These are phyloP conservation scores for Flaveria ramosissima DNA, from an alignment of 129 eudicot species.

Conservation along the genomic window DNA sequence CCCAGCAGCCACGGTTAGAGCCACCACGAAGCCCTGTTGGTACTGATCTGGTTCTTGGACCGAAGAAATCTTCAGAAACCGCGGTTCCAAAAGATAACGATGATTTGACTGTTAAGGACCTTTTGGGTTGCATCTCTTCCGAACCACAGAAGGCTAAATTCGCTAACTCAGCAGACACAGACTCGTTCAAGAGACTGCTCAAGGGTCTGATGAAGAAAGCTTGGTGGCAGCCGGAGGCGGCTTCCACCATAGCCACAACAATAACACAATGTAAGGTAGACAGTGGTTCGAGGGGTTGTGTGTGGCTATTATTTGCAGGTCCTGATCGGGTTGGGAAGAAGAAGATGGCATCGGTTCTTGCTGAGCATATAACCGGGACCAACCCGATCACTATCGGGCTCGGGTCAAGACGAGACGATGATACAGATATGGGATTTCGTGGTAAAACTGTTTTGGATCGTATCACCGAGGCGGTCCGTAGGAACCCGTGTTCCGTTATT, in stretches of 20 bases:
- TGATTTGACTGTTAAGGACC: slow-evolving; percentile 55
- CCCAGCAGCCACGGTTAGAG: slow-evolving; percentile 42
- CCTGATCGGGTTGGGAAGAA: slow-evolving; percentile 86
- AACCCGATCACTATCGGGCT: slow-evolving; percentile 63
- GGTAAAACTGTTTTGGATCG: slow-evolving; percentile 84
- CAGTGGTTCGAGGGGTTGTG: slow-evolving; percentile 55
- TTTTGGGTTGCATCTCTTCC: slow-evolving; percentile 75
- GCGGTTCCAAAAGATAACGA: slow-evolving; percentile 34
- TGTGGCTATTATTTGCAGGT: slow-evolving; percentile 84
- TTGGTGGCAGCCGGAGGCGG: slow-evolving; percentile 98
- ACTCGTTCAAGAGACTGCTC: slow-evolving; percentile 83
- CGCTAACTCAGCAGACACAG: slow-evolving; percentile 58
- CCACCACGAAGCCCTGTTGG: slow-evolving; percentile 77
- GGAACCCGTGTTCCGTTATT: slow-evolving; percentile 80
- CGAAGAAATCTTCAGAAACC: slow-evolving; percentile 41
- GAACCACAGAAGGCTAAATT: slow-evolving; percentile 63
- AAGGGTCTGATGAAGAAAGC: slow-evolving; percentile 86
- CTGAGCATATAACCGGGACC: slow-evolving; percentile 67
- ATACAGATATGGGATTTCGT: slow-evolving; percentile 56
- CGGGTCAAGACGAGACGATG: slow-evolving; percentile 61
- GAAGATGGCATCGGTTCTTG: slow-evolving; percentile 80
- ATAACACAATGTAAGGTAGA: slow-evolving; percentile 67
- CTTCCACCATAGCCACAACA: slow-evolving; percentile 76
- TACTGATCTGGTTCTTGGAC: slow-evolving; percentile 81
- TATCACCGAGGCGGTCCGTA: slow-evolving; percentile 76